Percentiles rank a stretch among this genome's conserved stretches.
phyloP scores from a whole-genome alignment of 306 rosid genomes.

The Cicer arietinum region DNA sequence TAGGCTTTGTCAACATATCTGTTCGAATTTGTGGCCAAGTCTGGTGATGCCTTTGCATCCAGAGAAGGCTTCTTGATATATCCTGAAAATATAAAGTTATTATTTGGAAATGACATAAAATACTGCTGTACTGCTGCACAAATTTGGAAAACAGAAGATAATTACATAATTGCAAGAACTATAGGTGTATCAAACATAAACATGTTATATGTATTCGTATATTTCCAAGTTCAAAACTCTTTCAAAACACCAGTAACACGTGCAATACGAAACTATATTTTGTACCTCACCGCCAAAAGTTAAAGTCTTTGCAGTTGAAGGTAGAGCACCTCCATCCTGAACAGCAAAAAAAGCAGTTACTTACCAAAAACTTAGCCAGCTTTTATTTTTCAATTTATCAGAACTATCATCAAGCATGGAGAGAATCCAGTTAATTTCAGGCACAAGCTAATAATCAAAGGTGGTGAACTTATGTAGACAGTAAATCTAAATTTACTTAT shows the following conservation, averaged over 20 bases:
- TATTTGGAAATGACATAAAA: constrained; percentile 28
- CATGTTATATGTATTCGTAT: constrained; percentile 1
- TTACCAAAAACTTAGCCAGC: constrained; percentile 31
- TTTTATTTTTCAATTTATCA: constrained; percentile 26
- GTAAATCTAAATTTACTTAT: not conserved
- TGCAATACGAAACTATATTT: constrained; percentile 39
- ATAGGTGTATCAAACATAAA: constrained; percentile 24
- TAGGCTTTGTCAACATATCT: constrained; percentile 78
- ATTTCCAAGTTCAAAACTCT: constrained; percentile 35
- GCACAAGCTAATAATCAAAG: constrained; percentile 24
- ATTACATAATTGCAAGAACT: constrained; percentile 21
- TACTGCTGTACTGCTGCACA: constrained; percentile 19
- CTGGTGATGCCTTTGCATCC: constrained; percentile 98
- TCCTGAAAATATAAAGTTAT: constrained; percentile 63
- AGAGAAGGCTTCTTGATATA: constrained; percentile 88
- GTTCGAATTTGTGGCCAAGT: constrained; percentile 96
- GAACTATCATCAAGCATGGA: constrained; percentile 31
- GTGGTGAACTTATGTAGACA: not conserved
- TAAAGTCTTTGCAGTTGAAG: constrained; percentile 78
- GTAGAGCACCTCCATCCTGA: constrained; percentile 90
- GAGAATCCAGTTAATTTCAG: constrained; percentile 15
- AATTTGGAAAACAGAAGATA: constrained; percentile 10
- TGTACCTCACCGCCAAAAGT: constrained; percentile 97
- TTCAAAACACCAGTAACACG: constrained; percentile 33
- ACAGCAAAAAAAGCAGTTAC: constrained; percentile 47